Conservation (phyloP, 2,329 filamentous ascomycete species). For the Stromatinia cepivora region DNA sequence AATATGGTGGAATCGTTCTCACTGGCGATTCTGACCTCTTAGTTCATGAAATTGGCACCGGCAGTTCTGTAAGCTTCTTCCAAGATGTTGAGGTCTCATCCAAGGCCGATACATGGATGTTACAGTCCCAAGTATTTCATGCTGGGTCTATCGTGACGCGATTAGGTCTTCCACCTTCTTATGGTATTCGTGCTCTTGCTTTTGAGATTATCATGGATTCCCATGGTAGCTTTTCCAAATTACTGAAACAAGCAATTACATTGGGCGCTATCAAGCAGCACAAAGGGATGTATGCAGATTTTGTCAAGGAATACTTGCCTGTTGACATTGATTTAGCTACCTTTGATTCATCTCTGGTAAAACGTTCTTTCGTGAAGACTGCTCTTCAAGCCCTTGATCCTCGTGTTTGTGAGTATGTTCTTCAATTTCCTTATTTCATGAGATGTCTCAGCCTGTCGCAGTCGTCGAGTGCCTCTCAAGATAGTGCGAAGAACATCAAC, state of each 20-base stretch:
- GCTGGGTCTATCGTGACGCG: slow-evolving; percentile 47
- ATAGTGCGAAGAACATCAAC: slow-evolving; percentile 32
- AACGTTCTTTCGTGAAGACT: not conserved
- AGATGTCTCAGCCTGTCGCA: slow-evolving; percentile 31
- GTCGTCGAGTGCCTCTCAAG: not conserved
- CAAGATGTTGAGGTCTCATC: slow-evolving; percentile 52
- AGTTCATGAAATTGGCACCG: slow-evolving; percentile 64
- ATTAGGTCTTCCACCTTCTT: slow-evolving; percentile 44
- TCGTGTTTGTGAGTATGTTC: slow-evolving; percentile 51
- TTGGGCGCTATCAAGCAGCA: slow-evolving; percentile 28
- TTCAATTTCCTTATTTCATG: slow-evolving; percentile 43
- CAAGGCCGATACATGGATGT: slow-evolving; percentile 25
- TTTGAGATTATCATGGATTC: slow-evolving; percentile 39
- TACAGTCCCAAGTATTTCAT: slow-evolving; percentile 42
- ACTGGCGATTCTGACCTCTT: slow-evolving; percentile 89
- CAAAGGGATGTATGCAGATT: slow-evolving; percentile 31
- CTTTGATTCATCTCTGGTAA: not conserved
- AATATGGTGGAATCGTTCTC: slow-evolving; percentile 58
- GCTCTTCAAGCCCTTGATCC: slow-evolving; percentile 46
- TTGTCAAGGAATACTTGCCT: slow-evolving; percentile 33
- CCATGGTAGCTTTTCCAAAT: slow-evolving; percentile 33
- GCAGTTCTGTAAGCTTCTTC: slow-evolving; percentile 67
- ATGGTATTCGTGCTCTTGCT: slow-evolving; percentile 44
- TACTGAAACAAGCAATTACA: slow-evolving; percentile 32
- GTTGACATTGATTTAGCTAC: slow-evolving; percentile 6